Evolutionary conservation across 257 asterid genomes (phyloP), one percentile per base, ranked within the genome.

Genomic region (Penstemon eatonii): DNA sequence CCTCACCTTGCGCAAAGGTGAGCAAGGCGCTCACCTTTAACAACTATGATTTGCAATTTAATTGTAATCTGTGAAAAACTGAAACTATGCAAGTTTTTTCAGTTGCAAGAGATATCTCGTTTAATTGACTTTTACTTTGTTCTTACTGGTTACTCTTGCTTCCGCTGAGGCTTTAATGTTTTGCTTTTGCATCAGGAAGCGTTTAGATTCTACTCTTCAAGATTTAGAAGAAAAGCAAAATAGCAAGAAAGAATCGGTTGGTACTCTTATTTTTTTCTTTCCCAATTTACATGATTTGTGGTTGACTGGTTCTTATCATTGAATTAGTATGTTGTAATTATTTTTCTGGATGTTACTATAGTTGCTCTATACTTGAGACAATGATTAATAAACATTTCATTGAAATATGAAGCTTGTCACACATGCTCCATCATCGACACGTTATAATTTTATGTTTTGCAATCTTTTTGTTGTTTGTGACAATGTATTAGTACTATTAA

Each of bases 231-330:
- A 88, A 75, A 90, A 90, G 81, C 89, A 90, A 68, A 88, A 81
- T 74, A 90, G 91, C 96, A 90, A 90, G 78, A 90, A 90, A 85
- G 98, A 93, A 80, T 88, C 85, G 90, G 97, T 91, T 71, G 5
- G 90, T 79, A 71, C 68, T 66, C 44, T 15, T 56, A 19, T 54
- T 65, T 73, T 56, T 11, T 37, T 54, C 62, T 73, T 56, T 11
- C 19, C 45, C 4, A 38, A 53, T 54, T 55, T 18, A 38, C 45
- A n/a, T 51, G 64, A 51, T 49, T 6, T 56, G 45, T 47, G 67
- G 36, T 41, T 63, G 13, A 40, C 37, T 60, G 67, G 54, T 40
- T 15, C 43, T 45, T 63, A 8, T 25, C 9, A 63, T 12, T 8
- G 4, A 5, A 7, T 41, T 62, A 3, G 3, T 43, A 39, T 43